Conservation (phyloP, 257 asterid species). For the Solanum phureja region DNA sequence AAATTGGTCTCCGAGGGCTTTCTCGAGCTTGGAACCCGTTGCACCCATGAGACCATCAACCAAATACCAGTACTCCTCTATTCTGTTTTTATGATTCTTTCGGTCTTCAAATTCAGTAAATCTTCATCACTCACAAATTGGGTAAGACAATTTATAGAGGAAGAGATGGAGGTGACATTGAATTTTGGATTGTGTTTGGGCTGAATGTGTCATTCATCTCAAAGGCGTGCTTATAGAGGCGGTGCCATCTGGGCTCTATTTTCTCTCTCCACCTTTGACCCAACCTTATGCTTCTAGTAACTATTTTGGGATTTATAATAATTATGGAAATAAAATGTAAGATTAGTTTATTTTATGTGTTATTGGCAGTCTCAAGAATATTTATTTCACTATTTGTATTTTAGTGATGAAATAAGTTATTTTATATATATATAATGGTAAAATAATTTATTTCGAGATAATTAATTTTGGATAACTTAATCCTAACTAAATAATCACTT, state of each 20-base stretch:
- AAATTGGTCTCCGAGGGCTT: slow-evolving; percentile 65
- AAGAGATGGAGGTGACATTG: neutral
- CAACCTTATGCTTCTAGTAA: neutral
- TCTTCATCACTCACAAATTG: neutral
- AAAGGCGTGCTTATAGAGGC: neutral
- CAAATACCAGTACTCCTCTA: slow-evolving; percentile 56
- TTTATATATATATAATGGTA: no score
- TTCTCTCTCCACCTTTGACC: neutral
- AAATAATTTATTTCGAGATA: no score
- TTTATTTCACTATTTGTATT: no score
- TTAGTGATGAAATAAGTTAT: no score
- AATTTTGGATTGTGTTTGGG: neutral
- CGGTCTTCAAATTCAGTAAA: neutral
- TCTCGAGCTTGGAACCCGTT: slow-evolving; percentile 62
- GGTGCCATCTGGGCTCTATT: neutral
- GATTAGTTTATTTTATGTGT: no score
- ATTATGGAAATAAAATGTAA: no score
- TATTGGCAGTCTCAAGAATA: neutral
- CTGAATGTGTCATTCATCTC: neutral
- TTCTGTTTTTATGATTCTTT: slow-evolving; percentile 8
- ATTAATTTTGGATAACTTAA: no score
- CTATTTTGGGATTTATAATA: neutral
- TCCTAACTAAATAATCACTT: no score
- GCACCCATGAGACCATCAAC: slow-evolving; percentile 66
- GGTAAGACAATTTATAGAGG: neutral